Evolutionary conservation across 768 basidiomycete species (phyloP).

Genomic region (Fomitopsis serialis): DNA sequence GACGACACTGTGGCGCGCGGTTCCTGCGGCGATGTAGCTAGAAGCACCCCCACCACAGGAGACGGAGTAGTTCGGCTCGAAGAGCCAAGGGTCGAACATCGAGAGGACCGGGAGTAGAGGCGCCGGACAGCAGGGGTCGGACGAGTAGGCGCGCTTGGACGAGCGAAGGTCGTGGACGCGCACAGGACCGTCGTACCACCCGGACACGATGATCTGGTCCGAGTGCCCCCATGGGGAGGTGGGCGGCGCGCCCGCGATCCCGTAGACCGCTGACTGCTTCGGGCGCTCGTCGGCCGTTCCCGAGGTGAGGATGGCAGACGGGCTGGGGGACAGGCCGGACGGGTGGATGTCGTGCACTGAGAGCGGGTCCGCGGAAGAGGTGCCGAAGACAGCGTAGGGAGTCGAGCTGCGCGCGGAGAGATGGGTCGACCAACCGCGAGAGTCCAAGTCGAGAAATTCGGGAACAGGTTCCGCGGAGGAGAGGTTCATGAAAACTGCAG

Average conservation of each 20-base stretch:
- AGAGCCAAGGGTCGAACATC: constrained; percentile 61
- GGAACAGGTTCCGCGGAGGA: constrained; percentile 13
- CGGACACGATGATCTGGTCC: constrained; percentile 67
- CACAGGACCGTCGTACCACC: constrained; percentile 79
- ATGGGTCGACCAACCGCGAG: constrained; percentile 60
- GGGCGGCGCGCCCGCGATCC: constrained; percentile 53
- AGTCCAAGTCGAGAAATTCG: constrained; percentile 37
- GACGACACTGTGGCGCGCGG: constrained; percentile 71
- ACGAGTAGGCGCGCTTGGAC: constrained; percentile 15
- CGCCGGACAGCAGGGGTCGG: constrained; percentile 19
- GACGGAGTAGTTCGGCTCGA: constrained; percentile 71
- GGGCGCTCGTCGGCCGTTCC: constrained; percentile 19
- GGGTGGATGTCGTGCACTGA: constrained; percentile 48
- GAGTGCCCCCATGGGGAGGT: constrained; percentile 67
- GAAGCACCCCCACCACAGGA: constrained; percentile 67
- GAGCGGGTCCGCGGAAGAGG: constrained; percentile 54
- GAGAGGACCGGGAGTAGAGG: constrained; percentile 54
- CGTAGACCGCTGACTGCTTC: constrained; percentile 62
- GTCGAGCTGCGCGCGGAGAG: constrained; percentile 46
- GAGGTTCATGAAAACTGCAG: constrained; percentile 34
- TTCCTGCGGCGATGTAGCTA: constrained; percentile 68
- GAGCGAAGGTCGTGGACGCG: constrained; percentile 73
- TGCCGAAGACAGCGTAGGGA: constrained; percentile 66
- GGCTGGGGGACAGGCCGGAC: constrained; percentile 38
- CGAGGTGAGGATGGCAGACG: constrained; percentile 45